These are phyloP conservation scores for Helichrysum umbraculigerum DNA, from an alignment of 129 eudicot genomes.

Conservation along the genomic window DNA sequence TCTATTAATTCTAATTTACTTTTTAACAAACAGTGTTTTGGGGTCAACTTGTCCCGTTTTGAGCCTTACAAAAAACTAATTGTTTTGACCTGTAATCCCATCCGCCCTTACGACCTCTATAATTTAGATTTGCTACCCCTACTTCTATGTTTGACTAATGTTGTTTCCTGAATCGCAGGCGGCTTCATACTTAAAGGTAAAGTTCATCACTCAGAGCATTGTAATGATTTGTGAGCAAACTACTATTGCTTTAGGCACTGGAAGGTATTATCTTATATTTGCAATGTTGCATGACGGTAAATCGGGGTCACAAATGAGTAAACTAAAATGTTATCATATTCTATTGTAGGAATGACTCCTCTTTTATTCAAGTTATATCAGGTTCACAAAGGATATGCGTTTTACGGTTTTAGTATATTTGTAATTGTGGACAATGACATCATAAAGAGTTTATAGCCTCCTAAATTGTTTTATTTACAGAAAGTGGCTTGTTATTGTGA, in stretches of 20 bases:
- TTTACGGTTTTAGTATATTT: not conserved
- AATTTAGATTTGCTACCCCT: not conserved
- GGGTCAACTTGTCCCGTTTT: not conserved
- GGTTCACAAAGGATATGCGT: not conserved
- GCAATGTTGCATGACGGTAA: slow-evolving; percentile 10
- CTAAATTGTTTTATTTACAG: not conserved
- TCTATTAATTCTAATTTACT: no score
- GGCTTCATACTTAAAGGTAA: slow-evolving; percentile 75
- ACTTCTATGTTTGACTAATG: slow-evolving; percentile 24
- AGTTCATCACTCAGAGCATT: slow-evolving; percentile 16
- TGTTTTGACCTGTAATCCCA: not conserved
- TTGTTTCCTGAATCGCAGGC: slow-evolving; percentile 46
- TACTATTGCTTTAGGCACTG: slow-evolving; percentile 17
- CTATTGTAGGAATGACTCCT: slow-evolving; percentile 1
- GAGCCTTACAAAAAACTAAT: not conserved
- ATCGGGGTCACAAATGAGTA: not conserved
- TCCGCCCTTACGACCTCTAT: slow-evolving; percentile 2
- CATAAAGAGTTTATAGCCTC: not conserved
- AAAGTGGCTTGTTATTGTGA: not conserved
- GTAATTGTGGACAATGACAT: not conserved
- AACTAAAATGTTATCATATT: slow-evolving; percentile 3
- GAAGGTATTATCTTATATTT: slow-evolving; percentile 16
- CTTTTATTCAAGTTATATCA: not conserved
- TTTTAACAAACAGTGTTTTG: not conserved
- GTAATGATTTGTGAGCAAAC: slow-evolving; percentile 13